Conservation (phyloP, 495 filamentous ascomycete species). For the Penicillium angulare region DNA sequence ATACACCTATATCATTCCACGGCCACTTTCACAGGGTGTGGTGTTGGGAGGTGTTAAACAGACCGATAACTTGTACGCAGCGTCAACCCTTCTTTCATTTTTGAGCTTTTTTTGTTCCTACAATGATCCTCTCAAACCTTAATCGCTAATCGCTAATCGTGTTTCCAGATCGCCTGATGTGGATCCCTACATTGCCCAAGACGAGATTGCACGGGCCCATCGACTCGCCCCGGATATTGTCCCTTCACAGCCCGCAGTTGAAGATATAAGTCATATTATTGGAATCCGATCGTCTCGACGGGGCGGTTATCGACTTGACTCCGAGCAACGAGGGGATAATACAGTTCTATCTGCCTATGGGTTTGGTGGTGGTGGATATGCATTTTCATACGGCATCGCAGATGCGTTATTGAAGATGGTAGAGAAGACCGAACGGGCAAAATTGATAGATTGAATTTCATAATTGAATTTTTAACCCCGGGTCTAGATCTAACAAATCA, state of each 20-base stretch:
- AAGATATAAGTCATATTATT: conserved; percentile 35
- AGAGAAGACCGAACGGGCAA: conserved; percentile 30
- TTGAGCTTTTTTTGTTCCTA: background rate
- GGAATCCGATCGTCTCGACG: conserved; percentile 40
- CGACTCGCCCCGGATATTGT: conserved; percentile 40
- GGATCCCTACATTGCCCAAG: conserved; percentile 37
- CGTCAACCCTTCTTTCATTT: background rate
- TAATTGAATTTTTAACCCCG: background rate
- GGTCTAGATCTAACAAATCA: too few species aligned
- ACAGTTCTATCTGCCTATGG: conserved; percentile 41
- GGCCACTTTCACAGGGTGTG: conserved; percentile 40
- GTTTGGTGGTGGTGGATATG: conserved; percentile 45
- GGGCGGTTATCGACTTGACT: conserved; percentile 42
- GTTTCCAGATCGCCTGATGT: conserved; percentile 31
- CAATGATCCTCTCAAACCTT: too few species aligned
- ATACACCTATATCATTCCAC: conserved; percentile 52
- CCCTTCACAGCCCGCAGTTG: conserved; percentile 31
- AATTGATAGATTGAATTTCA: conserved; percentile 24
- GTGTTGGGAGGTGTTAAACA: conserved; percentile 50
- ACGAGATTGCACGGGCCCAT: conserved; percentile 44
- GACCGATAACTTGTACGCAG: conserved; percentile 34
- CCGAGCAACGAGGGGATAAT: conserved; percentile 24
- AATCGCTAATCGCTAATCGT: background rate
- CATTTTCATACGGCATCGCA: conserved; percentile 43
- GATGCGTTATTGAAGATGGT: conserved; percentile 43